Conservation (phyloP, 1,284 basidiomycete genomes). For the Vanrija sp. region DNA sequence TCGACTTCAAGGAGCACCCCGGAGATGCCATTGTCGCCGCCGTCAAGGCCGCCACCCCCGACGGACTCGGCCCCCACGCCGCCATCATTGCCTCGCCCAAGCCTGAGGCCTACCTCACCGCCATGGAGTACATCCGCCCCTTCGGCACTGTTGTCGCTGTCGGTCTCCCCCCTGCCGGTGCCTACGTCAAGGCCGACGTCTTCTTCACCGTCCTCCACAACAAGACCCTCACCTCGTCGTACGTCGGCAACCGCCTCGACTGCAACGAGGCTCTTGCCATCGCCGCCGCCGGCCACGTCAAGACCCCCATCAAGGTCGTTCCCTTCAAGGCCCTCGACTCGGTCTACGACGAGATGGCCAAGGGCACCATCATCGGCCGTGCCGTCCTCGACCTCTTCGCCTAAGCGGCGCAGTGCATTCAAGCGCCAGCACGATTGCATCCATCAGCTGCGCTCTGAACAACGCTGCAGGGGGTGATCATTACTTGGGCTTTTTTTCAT, state of each 20-base stretch:
- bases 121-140: constrained; percentile 63
- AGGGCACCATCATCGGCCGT: constrained; percentile 60
- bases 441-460: no score
- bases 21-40: constrained; percentile 20
- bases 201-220: constrained; percentile 73
- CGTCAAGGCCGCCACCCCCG: constrained; percentile 57
- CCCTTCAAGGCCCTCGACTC: constrained; percentile 58
- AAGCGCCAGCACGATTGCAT: no score
- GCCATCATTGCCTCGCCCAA: constrained; percentile 60
- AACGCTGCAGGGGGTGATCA: no score
- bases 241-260: constrained; percentile 71
- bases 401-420: no score
- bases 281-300: constrained; percentile 65
- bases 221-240: constrained; percentile 67
- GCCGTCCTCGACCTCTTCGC: constrained; percentile 56
- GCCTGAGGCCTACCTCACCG: constrained; percentile 62
- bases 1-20: constrained; percentile 64
- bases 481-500: no score
- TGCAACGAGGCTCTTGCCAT: constrained; percentile 67
- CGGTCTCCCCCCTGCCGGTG: constrained; percentile 62
- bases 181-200: constrained; percentile 52
- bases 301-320: constrained; percentile 56
- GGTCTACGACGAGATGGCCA: constrained; percentile 58
- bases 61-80: constrained; percentile 69
- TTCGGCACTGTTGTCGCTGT: constrained; percentile 67